Conservation (phyloP, 2,329 filamentous ascomycete species). For the Bipolaris gigantea region DNA sequence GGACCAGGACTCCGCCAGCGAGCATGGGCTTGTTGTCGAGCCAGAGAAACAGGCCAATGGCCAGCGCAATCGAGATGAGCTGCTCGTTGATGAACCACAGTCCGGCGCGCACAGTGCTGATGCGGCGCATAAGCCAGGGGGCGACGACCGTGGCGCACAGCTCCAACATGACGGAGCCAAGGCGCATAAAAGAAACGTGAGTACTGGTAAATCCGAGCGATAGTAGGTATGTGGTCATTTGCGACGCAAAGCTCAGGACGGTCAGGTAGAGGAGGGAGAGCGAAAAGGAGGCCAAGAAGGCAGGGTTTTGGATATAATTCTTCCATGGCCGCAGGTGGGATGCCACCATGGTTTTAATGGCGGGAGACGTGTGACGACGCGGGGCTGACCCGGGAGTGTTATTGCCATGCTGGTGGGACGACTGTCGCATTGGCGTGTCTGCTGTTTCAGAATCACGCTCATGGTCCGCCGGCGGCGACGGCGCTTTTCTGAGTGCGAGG, state of each 20-base stretch:
- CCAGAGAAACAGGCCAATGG: slow-evolving; percentile 35
- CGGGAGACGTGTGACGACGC: slow-evolving; percentile 1
- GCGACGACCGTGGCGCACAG: slow-evolving; percentile 63
- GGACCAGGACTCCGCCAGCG: slow-evolving; percentile 39
- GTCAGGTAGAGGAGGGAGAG: slow-evolving; percentile 63
- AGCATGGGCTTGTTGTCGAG: slow-evolving; percentile 18
- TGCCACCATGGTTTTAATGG: slow-evolving; percentile 1
- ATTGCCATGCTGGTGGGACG: slow-evolving; percentile 1
- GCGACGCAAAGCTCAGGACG: slow-evolving; percentile 50
- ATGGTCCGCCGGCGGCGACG: background rate
- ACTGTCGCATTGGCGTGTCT: slow-evolving; percentile 6
- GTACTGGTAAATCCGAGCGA: slow-evolving; percentile 55
- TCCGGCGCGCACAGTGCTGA: slow-evolving; percentile 62
- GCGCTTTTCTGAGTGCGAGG: slow-evolving; percentile 20
- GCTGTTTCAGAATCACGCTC: slow-evolving; percentile 9
- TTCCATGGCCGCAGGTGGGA: slow-evolving; percentile 27
- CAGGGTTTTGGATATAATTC: slow-evolving; percentile 57
- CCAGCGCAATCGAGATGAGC: slow-evolving; percentile 55
- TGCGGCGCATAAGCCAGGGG: slow-evolving; percentile 56
- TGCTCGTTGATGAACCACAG: slow-evolving; percentile 74
- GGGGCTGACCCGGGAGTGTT: slow-evolving; percentile 4
- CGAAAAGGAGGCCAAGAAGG: slow-evolving; percentile 63
- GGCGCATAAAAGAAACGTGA: slow-evolving; percentile 59
- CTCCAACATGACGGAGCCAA: slow-evolving; percentile 58
- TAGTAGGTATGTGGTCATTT: slow-evolving; percentile 67